Conservation (phyloP, 2,329 filamentous ascomycete species). For the Fusarium sulawesiense region DNA sequence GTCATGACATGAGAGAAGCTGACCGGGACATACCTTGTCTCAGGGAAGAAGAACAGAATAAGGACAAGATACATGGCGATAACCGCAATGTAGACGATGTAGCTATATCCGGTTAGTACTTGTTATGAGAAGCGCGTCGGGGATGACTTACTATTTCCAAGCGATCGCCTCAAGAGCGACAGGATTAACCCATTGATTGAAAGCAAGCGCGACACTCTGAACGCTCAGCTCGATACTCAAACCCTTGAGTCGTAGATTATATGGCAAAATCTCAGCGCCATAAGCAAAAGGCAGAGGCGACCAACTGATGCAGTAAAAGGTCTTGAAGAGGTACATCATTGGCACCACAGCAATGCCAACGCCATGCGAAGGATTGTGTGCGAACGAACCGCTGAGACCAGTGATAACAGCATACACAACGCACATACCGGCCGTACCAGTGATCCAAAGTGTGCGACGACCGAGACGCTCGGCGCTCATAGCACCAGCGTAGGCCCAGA, state of each 20-base stretch:
- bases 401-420: constrained; percentile 21
- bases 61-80: constrained; percentile 37
- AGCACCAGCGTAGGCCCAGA: constrained; percentile 26
- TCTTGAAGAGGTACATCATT: constrained; percentile 33
- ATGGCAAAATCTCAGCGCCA: constrained; percentile 45
- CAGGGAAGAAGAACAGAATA: constrained; percentile 39
- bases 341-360: constrained; percentile 32
- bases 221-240: constrained; percentile 35
- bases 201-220: constrained; percentile 34
- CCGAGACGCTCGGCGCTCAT: constrained; percentile 27
- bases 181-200: constrained; percentile 43
- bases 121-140: rapidly evolving
- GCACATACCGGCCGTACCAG: constrained; percentile 20
- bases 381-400: constrained; percentile 5
- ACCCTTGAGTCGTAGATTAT: constrained; percentile 44
- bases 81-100: constrained; percentile 37
- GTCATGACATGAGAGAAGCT: rapidly evolving
- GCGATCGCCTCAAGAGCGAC: constrained; percentile 38
- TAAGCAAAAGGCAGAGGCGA: constrained; percentile 44
- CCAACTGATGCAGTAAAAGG: constrained; percentile 43
- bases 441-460: constrained; percentile 29
- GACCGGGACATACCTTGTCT: constrained; percentile 27
- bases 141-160: constrained; percentile 37
- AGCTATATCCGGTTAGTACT: not conserved
- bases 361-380: constrained; percentile 16